Evolutionary conservation across 371 early-diverging fungal species (phyloP).

Genomic region (Saksenaea vasiformis): DNA sequence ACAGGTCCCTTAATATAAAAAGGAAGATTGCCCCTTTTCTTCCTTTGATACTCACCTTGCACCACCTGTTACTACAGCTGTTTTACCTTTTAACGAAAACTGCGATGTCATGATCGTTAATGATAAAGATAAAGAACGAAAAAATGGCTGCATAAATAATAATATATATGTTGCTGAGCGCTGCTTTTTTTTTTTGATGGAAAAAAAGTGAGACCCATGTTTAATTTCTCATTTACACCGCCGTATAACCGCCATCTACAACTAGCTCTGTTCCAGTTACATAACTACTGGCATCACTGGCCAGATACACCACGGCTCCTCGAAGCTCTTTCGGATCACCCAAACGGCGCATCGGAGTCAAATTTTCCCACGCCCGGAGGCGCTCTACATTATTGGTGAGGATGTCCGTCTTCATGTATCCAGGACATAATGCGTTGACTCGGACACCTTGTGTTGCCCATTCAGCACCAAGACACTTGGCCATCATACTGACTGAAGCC

Average conservation of each 20-base stretch:
- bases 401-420: constrained; percentile 39
- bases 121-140: neutral
- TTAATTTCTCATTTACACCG: constrained; percentile 8
- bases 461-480: constrained; percentile 36
- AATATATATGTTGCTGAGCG: neutral
- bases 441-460: constrained; percentile 41
- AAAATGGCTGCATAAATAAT: neutral
- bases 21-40: neutral
- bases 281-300: constrained; percentile 60
- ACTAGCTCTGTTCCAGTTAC: constrained; percentile 49
- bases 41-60: constrained; percentile 30
- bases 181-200: neutral
- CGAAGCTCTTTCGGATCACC: constrained; percentile 65
- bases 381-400: constrained; percentile 19
- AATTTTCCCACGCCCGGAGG: constrained; percentile 20
- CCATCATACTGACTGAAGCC: constrained; percentile 55
- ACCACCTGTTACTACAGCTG: constrained; percentile 48
- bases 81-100: constrained; percentile 47
- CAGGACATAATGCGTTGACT: constrained; percentile 40
- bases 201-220: neutral
- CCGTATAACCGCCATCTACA: constrained; percentile 42
- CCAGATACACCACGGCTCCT: constrained; percentile 69
- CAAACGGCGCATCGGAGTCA: constrained; percentile 40
- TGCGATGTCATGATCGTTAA: constrained; percentile 25
- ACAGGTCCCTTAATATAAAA: neutral